Evolutionary conservation across 306 rosid species (phyloP), one percentile per base, ranked within the genome.

Genomic region (Gynostemma pentaphyllum): DNA sequence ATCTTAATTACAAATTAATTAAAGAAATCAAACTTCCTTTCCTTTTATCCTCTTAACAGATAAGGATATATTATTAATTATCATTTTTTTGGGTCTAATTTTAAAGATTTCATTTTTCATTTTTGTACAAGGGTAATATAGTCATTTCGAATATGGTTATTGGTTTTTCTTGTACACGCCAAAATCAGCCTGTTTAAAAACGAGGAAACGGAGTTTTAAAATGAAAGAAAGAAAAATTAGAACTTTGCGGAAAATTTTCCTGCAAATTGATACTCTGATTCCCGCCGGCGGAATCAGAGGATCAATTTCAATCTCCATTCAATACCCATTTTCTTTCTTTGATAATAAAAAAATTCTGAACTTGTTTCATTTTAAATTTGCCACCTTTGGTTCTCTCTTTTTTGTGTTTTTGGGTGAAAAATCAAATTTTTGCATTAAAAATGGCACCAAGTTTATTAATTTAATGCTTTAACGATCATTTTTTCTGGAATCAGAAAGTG

Each of bases 241-340:
- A 28, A 50, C 37, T 10, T 67, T 54, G 69, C 47, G 80, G 49
- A 45, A 28, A 62, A 30, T 54, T 66, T 37, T 40, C 36, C 73
- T 11, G 72, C 30, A 54, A n/a, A 53, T 66, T 70, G 88, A 72
- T 83, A 82, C 96, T 86, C 89, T 86, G 96, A 73, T 68, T 83
- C 87, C 87, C 81, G 65, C 46, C 45, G 1, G 14, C 61, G 85
- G 95, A 70, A 57, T 84, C 89, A 84, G 95, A 80, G 95, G 70
- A 71, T 79, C 87, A 57, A n/a, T 36, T 69, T 21, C 59, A 9
- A 13, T 5, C 16, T 15, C 40, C 39, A 3, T 9, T 54, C 40
- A 8, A 2, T 16, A 1, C 18, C 9, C 32, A 5, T 14, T 50
- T 16, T 9, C 4, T 34, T 34, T 34, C 39, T 34, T 9, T 34